Base-by-base conservation (phyloP, 352 stramenopile genomes). In the Globisporangium radiosum region DNA sequence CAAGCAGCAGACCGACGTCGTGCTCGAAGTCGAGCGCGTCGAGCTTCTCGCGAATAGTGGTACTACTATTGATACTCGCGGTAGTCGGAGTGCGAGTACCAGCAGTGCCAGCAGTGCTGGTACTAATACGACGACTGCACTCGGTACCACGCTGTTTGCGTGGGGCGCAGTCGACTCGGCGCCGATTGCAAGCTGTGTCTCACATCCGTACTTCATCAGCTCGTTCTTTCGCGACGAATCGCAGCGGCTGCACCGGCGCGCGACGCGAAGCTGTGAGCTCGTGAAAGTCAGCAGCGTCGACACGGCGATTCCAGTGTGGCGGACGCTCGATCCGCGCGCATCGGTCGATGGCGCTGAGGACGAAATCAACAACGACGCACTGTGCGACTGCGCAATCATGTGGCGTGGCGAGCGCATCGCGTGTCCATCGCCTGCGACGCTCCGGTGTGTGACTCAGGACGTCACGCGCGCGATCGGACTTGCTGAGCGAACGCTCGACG, bases 11-110 rank as follows among this genome's bases (percentile, higher is more conserved):
- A 71, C 56, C 5, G 81, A 91, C 53, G 6, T 92, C 15, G 76
- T 89, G 15, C 74, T 91, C 60, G 85, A 94, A 69, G 73, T 94
- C 19, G 80, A 89, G 55, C 76, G 74, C 8, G 61, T 90, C 9
- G 70, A 85, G 57, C 55, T 90, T 19, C 51, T 75, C 7, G 81
- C 76, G 6, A 63, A 15, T 14, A 3, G 37, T 5, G n/a, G 64
- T 55, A 62, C 58, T n/a, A 43, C 25, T 33, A 33, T 33, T 33
- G 25, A 33, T 33, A 33, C 25, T 33, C 25, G 57, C 36, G 54
- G 68, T 11, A 19, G 15, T n/a, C 56, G 49, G 45, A 39, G n/a
- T 10, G 70, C 61, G 39, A 63, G 43, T 64, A 50, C 14, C 45
- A 36, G 15, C 15, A 50, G 45, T 33, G 37, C 14, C 45, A 50